Conservation (phyloP, 2,329 filamentous ascomycete genomes). For the Aspergillus fumigatiaffinis region DNA sequence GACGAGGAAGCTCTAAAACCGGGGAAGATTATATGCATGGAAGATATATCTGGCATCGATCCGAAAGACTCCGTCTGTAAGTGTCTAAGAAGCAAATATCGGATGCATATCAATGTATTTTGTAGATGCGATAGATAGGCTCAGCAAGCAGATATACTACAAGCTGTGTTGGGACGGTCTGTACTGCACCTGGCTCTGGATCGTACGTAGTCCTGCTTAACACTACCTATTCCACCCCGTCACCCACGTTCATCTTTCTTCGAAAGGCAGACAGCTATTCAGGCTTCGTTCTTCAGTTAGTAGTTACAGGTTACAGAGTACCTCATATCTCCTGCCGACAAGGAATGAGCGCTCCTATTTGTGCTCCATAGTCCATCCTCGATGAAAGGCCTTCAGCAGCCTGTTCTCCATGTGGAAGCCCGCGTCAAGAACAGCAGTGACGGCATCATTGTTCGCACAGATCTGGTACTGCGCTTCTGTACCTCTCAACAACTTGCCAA, state of each 20-base stretch:
- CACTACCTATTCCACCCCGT: too few species aligned
- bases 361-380: not conserved
- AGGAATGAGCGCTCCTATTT: not conserved
- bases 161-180: not conserved
- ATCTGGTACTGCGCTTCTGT: slow-evolving; percentile 22
- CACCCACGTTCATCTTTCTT: too few species aligned
- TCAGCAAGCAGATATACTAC: not conserved
- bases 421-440: slow-evolving; percentile 27
- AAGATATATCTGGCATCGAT: not conserved
- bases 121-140: not conserved
- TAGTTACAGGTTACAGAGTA: too few species aligned
- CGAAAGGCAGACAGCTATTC: too few species aligned
- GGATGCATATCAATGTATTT: not conserved
- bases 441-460: slow-evolving; percentile 26
- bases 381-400: slow-evolving; percentile 15
- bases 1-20: not conserved
- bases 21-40: not conserved
- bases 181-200: not conserved
- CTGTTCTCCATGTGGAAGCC: slow-evolving; percentile 39
- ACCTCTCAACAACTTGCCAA: not conserved
- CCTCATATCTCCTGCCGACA: not conserved
- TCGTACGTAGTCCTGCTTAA: not conserved
- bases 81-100: not conserved
- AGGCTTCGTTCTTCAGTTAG: too few species aligned
- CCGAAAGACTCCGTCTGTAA: not conserved